These are phyloP conservation scores for Aspergillus caelatus DNA, from an alignment of 2,329 filamentous ascomycete genomes.

Conservation along the genomic window DNA sequence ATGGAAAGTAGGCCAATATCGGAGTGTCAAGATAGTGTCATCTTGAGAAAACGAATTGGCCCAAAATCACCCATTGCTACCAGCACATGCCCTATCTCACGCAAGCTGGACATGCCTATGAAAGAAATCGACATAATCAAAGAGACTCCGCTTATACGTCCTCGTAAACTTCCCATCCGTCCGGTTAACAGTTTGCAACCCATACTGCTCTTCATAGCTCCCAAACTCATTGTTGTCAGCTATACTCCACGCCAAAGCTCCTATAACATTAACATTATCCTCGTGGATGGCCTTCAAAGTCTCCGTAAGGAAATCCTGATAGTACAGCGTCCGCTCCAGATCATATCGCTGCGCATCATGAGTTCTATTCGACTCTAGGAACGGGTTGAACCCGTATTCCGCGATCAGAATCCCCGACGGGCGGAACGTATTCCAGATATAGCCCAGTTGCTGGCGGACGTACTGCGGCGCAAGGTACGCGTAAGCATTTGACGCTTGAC, in stretches of 20 bases:
- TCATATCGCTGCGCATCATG: constrained; percentile 58
- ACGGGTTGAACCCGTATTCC: constrained; percentile 61
- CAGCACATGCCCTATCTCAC: background rate
- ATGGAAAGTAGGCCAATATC: background rate
- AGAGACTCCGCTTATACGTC: constrained; percentile 61
- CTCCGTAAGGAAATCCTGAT: constrained; percentile 57
- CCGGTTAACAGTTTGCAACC: constrained; percentile 59
- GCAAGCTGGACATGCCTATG: background rate
- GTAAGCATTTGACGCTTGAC: constrained; percentile 58
- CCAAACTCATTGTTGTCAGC: constrained; percentile 62
- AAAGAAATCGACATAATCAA: constrained; percentile 58
- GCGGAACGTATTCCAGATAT: constrained; percentile 63
- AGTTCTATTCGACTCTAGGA: constrained; percentile 48
- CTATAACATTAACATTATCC: constrained; percentile 58
- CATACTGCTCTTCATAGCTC: constrained; percentile 53
- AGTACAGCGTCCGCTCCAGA: constrained; percentile 57
- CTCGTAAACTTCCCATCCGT: constrained; percentile 51
- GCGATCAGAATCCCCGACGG: constrained; percentile 47
- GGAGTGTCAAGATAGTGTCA: no score
- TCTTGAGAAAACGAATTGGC: background rate
- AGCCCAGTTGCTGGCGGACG: constrained; percentile 55
- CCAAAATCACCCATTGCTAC: background rate
- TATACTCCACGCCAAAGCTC: constrained; percentile 58
- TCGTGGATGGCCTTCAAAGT: constrained; percentile 59
- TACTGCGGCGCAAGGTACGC: constrained; percentile 59